A percentile compares a stretch with the other conserved stretches of the same genome.
These are phyloP conservation scores for Pseudozyma sp. DNA, from an alignment of 1,284 basidiomycete genomes.

Conservation along the genomic window DNA sequence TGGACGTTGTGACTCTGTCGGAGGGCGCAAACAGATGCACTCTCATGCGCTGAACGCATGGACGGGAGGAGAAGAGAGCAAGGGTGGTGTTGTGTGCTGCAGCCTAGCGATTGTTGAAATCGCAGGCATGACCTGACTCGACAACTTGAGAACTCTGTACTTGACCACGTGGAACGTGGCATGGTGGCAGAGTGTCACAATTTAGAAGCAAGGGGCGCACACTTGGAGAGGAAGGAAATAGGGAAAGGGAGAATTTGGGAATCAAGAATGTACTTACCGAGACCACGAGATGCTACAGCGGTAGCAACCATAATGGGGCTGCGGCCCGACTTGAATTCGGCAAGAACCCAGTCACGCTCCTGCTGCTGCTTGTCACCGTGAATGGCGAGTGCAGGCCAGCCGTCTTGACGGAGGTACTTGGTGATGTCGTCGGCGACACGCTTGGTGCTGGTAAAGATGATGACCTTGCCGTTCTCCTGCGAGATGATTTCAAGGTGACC, in stretches of 20 bases:
- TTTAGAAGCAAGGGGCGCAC: background rate
- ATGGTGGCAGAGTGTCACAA: background rate
- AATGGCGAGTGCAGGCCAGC: slow-evolving; percentile 96
- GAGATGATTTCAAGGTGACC: slow-evolving; percentile 98
- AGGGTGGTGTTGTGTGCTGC: slow-evolving; percentile 4
- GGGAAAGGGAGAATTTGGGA: background rate
- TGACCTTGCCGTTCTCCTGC: slow-evolving; percentile 95
- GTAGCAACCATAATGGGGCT: slow-evolving; percentile 95
- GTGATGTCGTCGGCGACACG: slow-evolving; percentile 97
- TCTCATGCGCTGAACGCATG: slow-evolving; percentile 1
- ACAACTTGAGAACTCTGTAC: slow-evolving; percentile 6
- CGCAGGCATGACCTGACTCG: slow-evolving; percentile 6
- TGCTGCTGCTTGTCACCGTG: slow-evolving; percentile 92
- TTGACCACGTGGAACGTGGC: slow-evolving; percentile 12
- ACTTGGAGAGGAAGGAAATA: slow-evolving; percentile 1
- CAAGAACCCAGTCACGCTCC: slow-evolving; percentile 98
- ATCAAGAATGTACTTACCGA: slow-evolving; percentile 81
- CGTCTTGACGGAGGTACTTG: slow-evolving; percentile 76
- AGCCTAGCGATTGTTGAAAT: slow-evolving; percentile 8
- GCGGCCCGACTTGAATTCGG: slow-evolving; percentile 97
- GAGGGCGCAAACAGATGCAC: background rate
- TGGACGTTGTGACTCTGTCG: slow-evolving; percentile 13
- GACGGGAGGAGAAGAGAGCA: slow-evolving; percentile 4
- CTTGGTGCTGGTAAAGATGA: slow-evolving; percentile 98
- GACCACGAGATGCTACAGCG: slow-evolving; percentile 91